Conservation (phyloP, 768 basidiomycete genomes). For the Leccinum aurantiacum region DNA sequence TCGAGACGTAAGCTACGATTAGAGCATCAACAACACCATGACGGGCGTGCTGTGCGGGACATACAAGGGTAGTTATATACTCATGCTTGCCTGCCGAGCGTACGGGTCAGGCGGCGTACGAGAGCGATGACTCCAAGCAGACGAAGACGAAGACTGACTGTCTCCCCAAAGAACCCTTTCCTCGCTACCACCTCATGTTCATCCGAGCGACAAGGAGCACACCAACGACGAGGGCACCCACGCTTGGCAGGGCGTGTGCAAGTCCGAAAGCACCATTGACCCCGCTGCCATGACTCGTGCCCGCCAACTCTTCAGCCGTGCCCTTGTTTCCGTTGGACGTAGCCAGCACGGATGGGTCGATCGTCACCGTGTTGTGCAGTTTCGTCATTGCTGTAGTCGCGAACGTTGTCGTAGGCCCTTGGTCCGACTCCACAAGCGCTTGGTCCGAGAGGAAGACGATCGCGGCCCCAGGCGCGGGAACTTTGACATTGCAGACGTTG, state of each 20-base stretch:
- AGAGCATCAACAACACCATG: neutral
- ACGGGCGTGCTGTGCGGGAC: neutral
- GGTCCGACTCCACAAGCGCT: slow-evolving; percentile 38
- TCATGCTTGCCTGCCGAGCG: neutral
- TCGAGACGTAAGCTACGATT: neutral
- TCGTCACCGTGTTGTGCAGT: slow-evolving; percentile 46
- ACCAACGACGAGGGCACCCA: slow-evolving; percentile 18
- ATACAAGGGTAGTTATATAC: slow-evolving; percentile 9
- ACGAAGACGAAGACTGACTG: slow-evolving; percentile 10
- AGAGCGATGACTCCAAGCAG: slow-evolving; percentile 9
- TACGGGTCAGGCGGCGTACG: slow-evolving; percentile 3
- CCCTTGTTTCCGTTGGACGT: slow-evolving; percentile 61
- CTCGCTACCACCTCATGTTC: slow-evolving; percentile 1
- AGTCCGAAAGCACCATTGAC: slow-evolving; percentile 4
- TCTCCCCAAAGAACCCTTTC: neutral
- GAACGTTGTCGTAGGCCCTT: slow-evolving; percentile 46
- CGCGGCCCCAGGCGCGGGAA: slow-evolving; percentile 72
- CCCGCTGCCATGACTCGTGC: slow-evolving; percentile 9
- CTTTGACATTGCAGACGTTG: slow-evolving; percentile 56
- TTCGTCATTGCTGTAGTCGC: slow-evolving; percentile 44
- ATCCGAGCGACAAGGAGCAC: slow-evolving; percentile 10
- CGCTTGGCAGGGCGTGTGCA: slow-evolving; percentile 10
- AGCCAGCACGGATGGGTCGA: slow-evolving; percentile 54
- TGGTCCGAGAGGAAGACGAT: slow-evolving; percentile 64
- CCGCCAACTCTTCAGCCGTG: slow-evolving; percentile 17